Base-by-base conservation (phyloP, 202 grass and related monocot genomes). In the Brachypodium distachyon region DNA sequence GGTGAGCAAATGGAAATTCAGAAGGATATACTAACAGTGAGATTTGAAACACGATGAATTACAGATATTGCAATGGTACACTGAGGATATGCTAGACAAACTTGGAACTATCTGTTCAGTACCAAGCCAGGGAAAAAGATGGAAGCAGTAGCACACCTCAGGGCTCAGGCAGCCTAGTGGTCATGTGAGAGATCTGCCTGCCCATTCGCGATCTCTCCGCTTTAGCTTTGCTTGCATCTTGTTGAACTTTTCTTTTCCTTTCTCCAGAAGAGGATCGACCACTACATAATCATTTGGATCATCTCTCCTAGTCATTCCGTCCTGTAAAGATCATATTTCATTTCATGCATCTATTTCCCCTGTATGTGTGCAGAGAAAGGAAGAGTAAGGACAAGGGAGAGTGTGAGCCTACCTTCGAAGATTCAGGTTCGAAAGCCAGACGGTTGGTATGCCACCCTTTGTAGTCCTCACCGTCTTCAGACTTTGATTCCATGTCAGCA, bases 221-320 rank as follows among this genome's bases (percentile, higher is more conserved):
- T 94, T 98, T 52, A 92, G 70, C 77, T 98, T 98, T 29, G 95
- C 95, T 77, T 98, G 89, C 88, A 87, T 85, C 83, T 90, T 98
- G 55, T 98, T 94, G 43, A 98, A 98, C 59, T 98, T 98, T 76
- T 98, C 80, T 88, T 98, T 98, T 64, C 95, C 89, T 73, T 92
- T 98, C 82, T 94, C 91, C 29, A 98, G 76, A 75, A 98, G 89
- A 74, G 95, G 95, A 83, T 98, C 95, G 37, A 89, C 85, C 62
- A 98, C 95, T 32, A 92, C 82, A 88, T 94, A 94, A 61, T 94
- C 91, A 88, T 94, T 87, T 43, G 91, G 89, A 65, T 98, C 91
- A 82, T 94, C 91, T 81, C 86, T 98, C 77, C 89, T 81, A 44
- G 80, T 14, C 95, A 98, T 98, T 53, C 79, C 63, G 67, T 94